Evolutionary conservation across 2,329 filamentous ascomycete genomes (phyloP).

Genomic region (Venturia effusa): DNA sequence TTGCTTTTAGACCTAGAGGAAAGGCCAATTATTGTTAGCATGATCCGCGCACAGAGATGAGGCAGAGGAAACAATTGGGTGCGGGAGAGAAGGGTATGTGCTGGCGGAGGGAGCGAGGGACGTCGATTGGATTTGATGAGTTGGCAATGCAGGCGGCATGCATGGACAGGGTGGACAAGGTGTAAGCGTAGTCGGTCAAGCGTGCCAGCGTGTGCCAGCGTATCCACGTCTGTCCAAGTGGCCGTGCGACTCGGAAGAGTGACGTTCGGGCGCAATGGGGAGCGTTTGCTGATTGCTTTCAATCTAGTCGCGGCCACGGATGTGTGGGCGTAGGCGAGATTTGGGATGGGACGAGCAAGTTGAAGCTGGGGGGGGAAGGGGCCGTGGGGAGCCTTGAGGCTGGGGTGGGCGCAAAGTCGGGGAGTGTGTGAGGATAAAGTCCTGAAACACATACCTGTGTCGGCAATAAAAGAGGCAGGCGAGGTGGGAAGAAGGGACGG

Average conservation of each 20-base stretch:
- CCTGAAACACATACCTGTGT: background rate
- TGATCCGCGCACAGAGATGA: constrained; percentile 18
- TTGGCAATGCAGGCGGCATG: constrained; percentile 32
- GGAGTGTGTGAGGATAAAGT: background rate
- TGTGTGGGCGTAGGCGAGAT: constrained; percentile 3
- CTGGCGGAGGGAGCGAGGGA: constrained; percentile 25
- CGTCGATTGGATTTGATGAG: constrained; percentile 32
- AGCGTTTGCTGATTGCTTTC: constrained; percentile 1
- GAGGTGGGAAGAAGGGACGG: background rate
- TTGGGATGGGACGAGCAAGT: background rate
- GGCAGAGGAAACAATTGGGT: constrained; percentile 24
- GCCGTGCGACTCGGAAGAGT: background rate
- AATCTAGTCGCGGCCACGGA: constrained; percentile 8
- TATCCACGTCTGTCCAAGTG: constrained; percentile 7
- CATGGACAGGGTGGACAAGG: constrained; percentile 16
- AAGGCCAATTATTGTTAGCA: constrained; percentile 21
- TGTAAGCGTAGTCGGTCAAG: constrained; percentile 6
- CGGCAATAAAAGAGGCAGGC: background rate
- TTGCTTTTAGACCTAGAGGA: constrained; percentile 11
- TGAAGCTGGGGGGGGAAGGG: background rate
- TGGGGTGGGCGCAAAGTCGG: no score
- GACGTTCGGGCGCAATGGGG: constrained; percentile 3
- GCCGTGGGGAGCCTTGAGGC: no score
- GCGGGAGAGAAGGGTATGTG: constrained; percentile 23
- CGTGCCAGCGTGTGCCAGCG: constrained; percentile 11